Base-by-base conservation (phyloP, 2,329 filamentous ascomycete species). In the Blumeria graminis region DNA sequence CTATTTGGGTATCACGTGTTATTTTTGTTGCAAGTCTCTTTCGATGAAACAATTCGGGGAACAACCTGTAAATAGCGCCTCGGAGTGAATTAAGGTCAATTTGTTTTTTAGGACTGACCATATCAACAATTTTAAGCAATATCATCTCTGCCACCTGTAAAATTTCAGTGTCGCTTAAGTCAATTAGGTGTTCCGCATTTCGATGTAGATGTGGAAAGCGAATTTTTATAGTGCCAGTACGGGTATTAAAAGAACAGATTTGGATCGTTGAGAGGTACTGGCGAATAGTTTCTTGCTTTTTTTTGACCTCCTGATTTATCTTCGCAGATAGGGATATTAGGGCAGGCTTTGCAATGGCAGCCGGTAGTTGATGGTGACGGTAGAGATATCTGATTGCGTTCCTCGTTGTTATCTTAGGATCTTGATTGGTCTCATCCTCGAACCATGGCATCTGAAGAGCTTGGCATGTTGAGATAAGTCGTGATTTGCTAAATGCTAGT, bases 361-460 rank as follows among this genome's bases (percentile, higher is more conserved):
- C 67, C 0, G 92, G 90, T 3, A 96, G 70, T 2, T 67, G 64
- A 57, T 81, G 69, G 4, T 74, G 68, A 32, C 72, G 69, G 18
- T 77, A 73, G 46, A 94, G 67, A 65, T 83, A 71, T 35, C 90
- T 78, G 39, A 95, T 72, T 0, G 90, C 81, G 64, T 98, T 98
- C 39, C 92, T 78, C 48, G 75, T 69, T 0, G 92, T 94, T 58
- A 93, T 69, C 0, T 81, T 87, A 8, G 73, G 75, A 63, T 95
- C 84, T 14, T 72, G 68, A 64, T 98, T 98, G 1, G 89, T 95
- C 45, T 73, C 70, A 66, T 98, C 92, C 65, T 92, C 86, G 60
- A 87, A 85, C 84, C 86, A 96, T 0, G 71, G 69, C 9, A 93
- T 70, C 0, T 72, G 69, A 60, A 81, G 75, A n/a, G 75, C 71